Evolutionary conservation across 805 yeast species (phyloP).

Genomic region (Maudiozyma turicensis): DNA sequence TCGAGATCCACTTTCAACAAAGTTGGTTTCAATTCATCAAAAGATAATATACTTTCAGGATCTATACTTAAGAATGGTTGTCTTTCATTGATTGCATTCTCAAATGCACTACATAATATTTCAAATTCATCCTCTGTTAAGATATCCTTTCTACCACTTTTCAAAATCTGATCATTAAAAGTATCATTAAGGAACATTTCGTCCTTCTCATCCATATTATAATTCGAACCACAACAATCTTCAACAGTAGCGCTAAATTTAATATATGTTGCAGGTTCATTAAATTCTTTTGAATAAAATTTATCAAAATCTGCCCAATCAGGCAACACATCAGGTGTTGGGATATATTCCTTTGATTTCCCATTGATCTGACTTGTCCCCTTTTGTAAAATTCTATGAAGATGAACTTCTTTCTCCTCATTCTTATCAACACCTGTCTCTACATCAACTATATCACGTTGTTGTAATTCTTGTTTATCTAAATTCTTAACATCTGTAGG

Average conservation of each 20-base stretch:
- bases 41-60: slow-evolving; percentile 63
- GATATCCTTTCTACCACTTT: slow-evolving; percentile 10
- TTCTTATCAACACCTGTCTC: slow-evolving; percentile 98
- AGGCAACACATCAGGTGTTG: slow-evolving; percentile 91
- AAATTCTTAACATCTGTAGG: slow-evolving; percentile 74
- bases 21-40: slow-evolving; percentile 54
- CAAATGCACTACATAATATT: slow-evolving; percentile 61
- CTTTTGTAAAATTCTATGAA: slow-evolving; percentile 82
- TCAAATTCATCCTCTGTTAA: slow-evolving; percentile 85
- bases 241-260: slow-evolving; percentile 93
- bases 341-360: slow-evolving; percentile 55
- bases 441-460: slow-evolving; percentile 76
- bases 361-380: slow-evolving; percentile 11
- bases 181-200: slow-evolving; percentile 46
- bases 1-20: slow-evolving; percentile 34
- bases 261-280: slow-evolving; percentile 69
- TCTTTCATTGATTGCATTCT: slow-evolving; percentile 59
- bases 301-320: slow-evolving; percentile 69
- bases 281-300: slow-evolving; percentile 59
- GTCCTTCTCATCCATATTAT: slow-evolving; percentile 86
- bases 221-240: slow-evolving; percentile 78
- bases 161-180: neutral
- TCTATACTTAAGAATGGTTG: slow-evolving; percentile 88
- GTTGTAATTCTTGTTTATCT: slow-evolving; percentile 47
- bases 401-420: slow-evolving; percentile 94